Evolutionary conservation across 2,329 filamentous ascomycete genomes (phyloP), one percentile per base, ranked within the genome.

Genomic region (Boeremia lycopersici): DNA sequence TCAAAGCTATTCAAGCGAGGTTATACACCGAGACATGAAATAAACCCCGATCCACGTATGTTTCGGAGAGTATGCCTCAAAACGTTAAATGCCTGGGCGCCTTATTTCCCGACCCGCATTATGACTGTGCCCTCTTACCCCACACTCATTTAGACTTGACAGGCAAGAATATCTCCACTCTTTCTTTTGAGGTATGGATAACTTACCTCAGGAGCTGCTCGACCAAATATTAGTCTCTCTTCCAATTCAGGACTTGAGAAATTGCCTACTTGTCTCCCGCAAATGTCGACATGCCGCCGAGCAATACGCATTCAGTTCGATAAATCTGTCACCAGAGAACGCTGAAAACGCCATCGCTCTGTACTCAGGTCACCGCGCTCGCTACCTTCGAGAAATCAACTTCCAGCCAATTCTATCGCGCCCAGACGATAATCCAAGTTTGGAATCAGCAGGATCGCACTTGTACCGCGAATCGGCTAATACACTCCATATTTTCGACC

Each of bases 201-300:
- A n/a, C 11, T 35, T 61, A 17, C 59, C 59, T 9, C 53, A 56
- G 17, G 63, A 65, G 41, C 12, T 65, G 9, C 28, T 63, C 12
- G 56, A 63, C 15, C 19, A 23, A 41, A 39, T 7, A 59, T 63
- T 31, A 41, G 57, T 47, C 53, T 45, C 23, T 29, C 43, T 39
- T 51, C 64, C 2, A 11, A 17, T n/a, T 28, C 10, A 12, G 46
- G 56, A 4, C 51, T 55, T 13, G 48, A 64, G 0, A 66, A 63
- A 31, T 51, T 44, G 17, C 6, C 48, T 63, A 10, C 29, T 39
- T 1, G n/a, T 66, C 4, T 59, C 60, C 2, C 39, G 12, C 4
- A 33, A 29, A 26, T 63, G 61, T 15, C 54, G 56, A 17, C 39
- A 23, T 30, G 48, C 60, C 1, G 39, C 63, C 7, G 63, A 66